Percentiles rank a stretch among this genome's conserved stretches.
Evolutionary conservation across 352 stramenopile species (phyloP).

Genomic region (Blastocystis sp.): DNA sequence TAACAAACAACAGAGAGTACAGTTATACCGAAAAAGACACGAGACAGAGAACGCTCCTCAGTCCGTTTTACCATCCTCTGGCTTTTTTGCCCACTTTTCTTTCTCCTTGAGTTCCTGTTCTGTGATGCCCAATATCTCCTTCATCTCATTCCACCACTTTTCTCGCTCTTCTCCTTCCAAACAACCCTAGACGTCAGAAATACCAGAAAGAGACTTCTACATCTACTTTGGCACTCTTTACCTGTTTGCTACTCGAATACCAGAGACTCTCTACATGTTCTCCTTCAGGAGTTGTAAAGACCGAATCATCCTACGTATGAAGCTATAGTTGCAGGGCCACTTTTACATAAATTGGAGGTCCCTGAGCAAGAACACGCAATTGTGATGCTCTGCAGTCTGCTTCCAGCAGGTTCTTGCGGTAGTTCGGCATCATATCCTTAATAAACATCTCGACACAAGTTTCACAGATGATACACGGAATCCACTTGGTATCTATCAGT

Average conservation of each 20-base stretch:
- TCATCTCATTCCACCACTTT: conserved; percentile 61
- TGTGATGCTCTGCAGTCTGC: conserved; percentile 44
- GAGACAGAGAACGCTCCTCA: no score
- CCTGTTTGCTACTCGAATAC: conserved; percentile 31
- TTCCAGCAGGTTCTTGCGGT: conserved; percentile 36
- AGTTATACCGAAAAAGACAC: no score
- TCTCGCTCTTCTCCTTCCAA: conserved; percentile 49
- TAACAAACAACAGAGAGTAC: no score
- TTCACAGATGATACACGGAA: conserved; percentile 41
- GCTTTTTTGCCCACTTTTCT: not conserved
- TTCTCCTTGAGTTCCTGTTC: conserved; percentile 45
- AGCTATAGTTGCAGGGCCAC: not conserved
- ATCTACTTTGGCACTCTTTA: conserved; percentile 44
- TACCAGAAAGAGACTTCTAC: not conserved
- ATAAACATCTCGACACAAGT: conserved; percentile 15
- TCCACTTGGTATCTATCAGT: conserved; percentile 17
- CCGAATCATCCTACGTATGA: conserved; percentile 14
- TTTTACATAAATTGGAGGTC: conserved; percentile 58
- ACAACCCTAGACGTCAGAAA: not conserved
- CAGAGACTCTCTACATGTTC: conserved; percentile 46
- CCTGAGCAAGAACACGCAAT: conserved; percentile 25
- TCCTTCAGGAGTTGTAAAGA: conserved; percentile 25
- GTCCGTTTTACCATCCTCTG: not conserved
- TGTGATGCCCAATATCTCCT: conserved; percentile 46
- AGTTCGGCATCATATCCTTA: conserved; percentile 52